Conservation (phyloP, 2,329 filamentous ascomycete genomes). For the Graphilbum ipis-grandicollis region DNA sequence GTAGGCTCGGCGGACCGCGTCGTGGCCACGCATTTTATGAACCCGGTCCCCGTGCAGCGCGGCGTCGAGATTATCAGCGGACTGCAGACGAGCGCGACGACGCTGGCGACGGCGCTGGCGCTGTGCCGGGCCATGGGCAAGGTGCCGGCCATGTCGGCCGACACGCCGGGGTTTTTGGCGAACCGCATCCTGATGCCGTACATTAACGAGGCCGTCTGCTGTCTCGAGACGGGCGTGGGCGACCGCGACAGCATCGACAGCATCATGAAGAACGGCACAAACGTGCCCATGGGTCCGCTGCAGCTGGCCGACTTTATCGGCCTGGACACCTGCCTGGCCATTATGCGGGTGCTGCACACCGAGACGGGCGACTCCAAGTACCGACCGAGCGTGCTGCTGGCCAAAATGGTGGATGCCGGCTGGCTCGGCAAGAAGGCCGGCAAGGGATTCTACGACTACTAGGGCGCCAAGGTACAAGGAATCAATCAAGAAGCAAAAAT, state of each 20-base stretch:
- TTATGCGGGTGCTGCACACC: conserved; percentile 86
- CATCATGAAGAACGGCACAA: conserved; percentile 99
- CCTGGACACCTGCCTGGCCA: conserved; percentile 85
- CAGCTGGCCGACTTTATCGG: conserved; percentile 94
- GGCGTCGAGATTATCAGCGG: conserved; percentile 96
- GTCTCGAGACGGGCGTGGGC: conserved; percentile 83
- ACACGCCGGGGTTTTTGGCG: conserved; percentile 85
- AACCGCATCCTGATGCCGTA: conserved; percentile 98
- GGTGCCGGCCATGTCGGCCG: conserved; percentile 69
- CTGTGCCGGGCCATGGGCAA: conserved; percentile 93
- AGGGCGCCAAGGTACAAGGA: too few relatives aligned
- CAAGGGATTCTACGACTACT: conserved; percentile 91
- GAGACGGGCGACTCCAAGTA: conserved; percentile 97
- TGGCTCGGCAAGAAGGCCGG: conserved; percentile 97
- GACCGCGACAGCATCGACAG: conserved; percentile 80
- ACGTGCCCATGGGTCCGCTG: conserved; percentile 94
- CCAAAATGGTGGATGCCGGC: conserved; percentile 94
- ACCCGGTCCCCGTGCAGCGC: conserved; percentile 91
- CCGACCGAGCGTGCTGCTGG: conserved; percentile 67
- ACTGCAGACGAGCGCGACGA: conserved; percentile 72
- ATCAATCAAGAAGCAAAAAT: too few relatives aligned
- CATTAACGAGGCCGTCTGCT: conserved; percentile 96
- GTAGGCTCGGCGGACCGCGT: conserved; percentile 50
- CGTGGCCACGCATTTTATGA: conserved; percentile 97
- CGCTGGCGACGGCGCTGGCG: conserved; percentile 63